Percentiles rank a stretch among this genome's conserved stretches.
phyloP scores from a whole-genome alignment of 2,329 filamentous ascomycete genomes.

The Pezicula neosporulosa region DNA sequence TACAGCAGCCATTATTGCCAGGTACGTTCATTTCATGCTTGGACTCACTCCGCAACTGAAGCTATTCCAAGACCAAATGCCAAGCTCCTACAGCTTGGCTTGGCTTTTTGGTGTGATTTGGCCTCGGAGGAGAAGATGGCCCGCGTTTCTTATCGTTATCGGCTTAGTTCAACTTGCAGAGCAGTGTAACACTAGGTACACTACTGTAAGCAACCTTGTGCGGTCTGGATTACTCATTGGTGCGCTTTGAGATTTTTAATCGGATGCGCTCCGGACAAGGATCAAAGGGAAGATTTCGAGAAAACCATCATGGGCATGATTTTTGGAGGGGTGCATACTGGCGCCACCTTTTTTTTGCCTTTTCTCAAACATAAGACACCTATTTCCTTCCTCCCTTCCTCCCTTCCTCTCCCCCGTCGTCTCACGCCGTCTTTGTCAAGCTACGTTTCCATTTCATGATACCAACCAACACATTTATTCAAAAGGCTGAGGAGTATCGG shows the following conservation, averaged over 20 bases:
- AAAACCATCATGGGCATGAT: background rate
- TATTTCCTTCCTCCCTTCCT: slow-evolving; percentile 1
- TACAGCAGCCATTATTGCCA: slow-evolving; percentile 51
- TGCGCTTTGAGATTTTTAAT: too few relatives aligned
- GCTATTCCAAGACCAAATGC: slow-evolving; percentile 12
- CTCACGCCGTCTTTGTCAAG: background rate
- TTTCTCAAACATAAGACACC: background rate
- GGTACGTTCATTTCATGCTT: slow-evolving; percentile 10
- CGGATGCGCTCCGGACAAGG: background rate
- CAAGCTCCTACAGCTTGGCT: slow-evolving; percentile 8
- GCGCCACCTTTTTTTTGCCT: slow-evolving; percentile 1
- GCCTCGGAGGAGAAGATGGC: background rate
- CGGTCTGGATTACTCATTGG: too few relatives aligned
- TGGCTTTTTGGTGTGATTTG: slow-evolving; percentile 8
- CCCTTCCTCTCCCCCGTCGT: background rate
- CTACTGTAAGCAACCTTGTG: too few relatives aligned
- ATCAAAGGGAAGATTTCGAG: background rate
- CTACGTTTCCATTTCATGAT: slow-evolving; percentile 13
- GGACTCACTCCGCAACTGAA: slow-evolving; percentile 7
- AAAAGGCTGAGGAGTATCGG: slow-evolving; percentile 63
- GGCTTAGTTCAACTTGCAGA: too few relatives aligned
- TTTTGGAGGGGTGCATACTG: background rate
- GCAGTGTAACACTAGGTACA: too few relatives aligned
- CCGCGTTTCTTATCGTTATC: background rate
- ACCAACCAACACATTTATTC: slow-evolving; percentile 11